Base-by-base conservation (phyloP, 192 early-diverging fungal species). In the Coemansia sp. region DNA sequence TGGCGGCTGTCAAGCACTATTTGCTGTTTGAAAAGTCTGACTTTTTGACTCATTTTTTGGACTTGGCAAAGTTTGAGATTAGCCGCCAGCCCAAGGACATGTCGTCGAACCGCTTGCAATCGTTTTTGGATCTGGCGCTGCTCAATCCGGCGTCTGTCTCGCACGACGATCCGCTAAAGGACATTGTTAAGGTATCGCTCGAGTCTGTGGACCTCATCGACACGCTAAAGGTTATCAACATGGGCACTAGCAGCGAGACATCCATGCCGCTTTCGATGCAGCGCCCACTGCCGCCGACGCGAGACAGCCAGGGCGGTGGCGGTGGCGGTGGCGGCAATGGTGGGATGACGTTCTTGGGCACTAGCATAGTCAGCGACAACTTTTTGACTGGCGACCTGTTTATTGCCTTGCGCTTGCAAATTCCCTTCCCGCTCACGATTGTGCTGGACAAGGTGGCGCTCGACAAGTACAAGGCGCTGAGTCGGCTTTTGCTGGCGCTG, bases 21-120 rank as follows among this genome's bases (percentile, higher is more conserved):
- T 92, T 97, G 51, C 84, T 99, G 59, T 84, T 98, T 62, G 94
- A 96, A 70, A 93, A 93, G 70, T 93, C 93, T 0, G 98, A 99
- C 69, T 99, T 92, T 67, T 74, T 99, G 45, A 93, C 89, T 2
- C 95, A 96, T 42, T 99, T 99, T 71, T 68, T 99, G 43, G 98
- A 99, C 70, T 79, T 98, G 32, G 94, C 94, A 14, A 68, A 73
- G 46, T 37, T 64, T 36, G 86, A 89, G 41, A 85, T 89, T 36
- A 67, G n/a, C 32, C 67, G 75, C 19, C 58, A 70, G 65, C 60
- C 63, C 8, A 66, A 70, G 42, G 91, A 94, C 10, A 82, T 86
- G 27, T 73, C 74, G 22, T 84, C 92, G 7, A 89, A 86, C 2
- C 88, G 90, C 25, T 75, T 99, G 11, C 90, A 91, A 68, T 92